Conservation (phyloP, 139 green algal genomes). For the Trebouxia sp. region DNA sequence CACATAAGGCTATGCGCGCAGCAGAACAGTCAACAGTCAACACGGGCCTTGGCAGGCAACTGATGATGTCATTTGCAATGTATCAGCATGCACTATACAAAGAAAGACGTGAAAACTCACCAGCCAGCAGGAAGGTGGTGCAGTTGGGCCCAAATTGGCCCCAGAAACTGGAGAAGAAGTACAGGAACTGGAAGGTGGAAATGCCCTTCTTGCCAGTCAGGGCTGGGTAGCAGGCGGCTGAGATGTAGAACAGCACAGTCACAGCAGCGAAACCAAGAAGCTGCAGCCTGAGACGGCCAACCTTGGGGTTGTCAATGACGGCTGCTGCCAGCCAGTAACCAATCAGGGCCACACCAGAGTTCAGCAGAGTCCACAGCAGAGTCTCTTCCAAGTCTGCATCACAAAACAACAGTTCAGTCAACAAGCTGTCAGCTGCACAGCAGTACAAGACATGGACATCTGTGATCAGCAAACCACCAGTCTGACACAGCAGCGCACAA, state of each 20-base stretch:
- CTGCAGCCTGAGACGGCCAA: conserved; percentile 57
- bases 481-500: no score
- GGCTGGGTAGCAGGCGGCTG: conserved; percentile 48
- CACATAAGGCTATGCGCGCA: no score
- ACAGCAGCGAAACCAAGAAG: conserved; percentile 50
- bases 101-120: conserved; percentile 59
- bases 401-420: background rate
- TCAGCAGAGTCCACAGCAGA: conserved; percentile 74
- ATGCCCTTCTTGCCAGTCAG: conserved; percentile 41
- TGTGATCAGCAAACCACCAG: no score
- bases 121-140: conserved; percentile 60
- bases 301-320: conserved; percentile 63
- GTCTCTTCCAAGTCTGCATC: conserved; percentile 47
- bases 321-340: conserved; percentile 68
- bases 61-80: no score
- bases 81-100: no score
- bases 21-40: no score
- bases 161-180: conserved; percentile 81
- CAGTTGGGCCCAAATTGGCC: conserved; percentile 71
- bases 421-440: background rate
- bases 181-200: conserved; percentile 70
- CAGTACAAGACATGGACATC: background rate
- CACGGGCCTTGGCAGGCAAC: no score
- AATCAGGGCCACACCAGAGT: conserved; percentile 62
- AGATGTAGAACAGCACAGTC: conserved; percentile 61